phyloP scores from a whole-genome alignment of 257 asterid genomes.

The Solanum stenotomum region DNA sequence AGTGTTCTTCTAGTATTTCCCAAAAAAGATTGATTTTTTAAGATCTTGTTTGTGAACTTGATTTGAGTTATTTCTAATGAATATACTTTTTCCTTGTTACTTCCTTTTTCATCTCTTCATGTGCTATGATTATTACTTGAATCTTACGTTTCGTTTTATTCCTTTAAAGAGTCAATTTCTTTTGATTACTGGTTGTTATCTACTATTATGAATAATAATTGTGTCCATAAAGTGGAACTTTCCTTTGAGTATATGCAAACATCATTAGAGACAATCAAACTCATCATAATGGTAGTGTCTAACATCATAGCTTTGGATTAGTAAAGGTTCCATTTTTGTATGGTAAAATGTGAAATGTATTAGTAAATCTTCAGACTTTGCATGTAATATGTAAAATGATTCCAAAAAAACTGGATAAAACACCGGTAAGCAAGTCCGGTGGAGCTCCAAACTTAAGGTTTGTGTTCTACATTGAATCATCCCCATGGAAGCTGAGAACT shows the following conservation, averaged over 20 bases:
- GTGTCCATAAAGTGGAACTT: not conserved
- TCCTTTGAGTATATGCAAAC: not conserved
- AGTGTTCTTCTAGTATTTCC: constrained; percentile 5
- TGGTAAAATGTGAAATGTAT: not conserved
- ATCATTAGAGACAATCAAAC: not conserved
- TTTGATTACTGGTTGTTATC: not conserved
- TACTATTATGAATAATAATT: not conserved
- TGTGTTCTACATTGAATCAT: not conserved
- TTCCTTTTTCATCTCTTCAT: not conserved
- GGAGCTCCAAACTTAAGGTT: not conserved
- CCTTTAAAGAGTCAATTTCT: not conserved
- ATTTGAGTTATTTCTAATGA: constrained; percentile 4
- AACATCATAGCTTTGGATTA: not conserved
- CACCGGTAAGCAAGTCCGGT: not conserved
- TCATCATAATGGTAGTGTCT: not conserved
- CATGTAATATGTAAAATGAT: not conserved
- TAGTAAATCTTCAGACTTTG: not conserved
- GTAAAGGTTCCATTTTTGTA: not conserved
- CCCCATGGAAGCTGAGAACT: not conserved
- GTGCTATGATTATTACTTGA: not conserved
- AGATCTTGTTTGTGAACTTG: constrained; percentile 10
- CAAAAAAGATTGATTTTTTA: constrained; percentile 5
- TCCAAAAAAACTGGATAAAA: not conserved
- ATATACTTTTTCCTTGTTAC: not conserved
- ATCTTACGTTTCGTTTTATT: not conserved